A percentile compares a stretch with the other conserved stretches of the same genome.
Evolutionary conservation across 805 yeast genomes (phyloP).

Genomic region (Wickerhamomyces bovis): DNA sequence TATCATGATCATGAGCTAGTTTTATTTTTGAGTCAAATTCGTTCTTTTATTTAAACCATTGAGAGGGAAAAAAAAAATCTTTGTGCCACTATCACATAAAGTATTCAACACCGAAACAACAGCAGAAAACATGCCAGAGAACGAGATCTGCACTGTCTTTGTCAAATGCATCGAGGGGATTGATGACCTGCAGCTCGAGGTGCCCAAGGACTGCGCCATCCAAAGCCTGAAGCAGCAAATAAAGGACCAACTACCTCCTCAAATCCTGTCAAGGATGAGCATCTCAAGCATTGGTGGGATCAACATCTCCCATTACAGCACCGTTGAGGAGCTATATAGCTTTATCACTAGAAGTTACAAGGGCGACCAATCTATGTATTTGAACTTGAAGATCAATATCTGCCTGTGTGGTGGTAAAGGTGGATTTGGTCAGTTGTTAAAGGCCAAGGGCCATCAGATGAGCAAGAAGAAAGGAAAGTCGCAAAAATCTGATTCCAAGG

Average conservation of each 20-base stretch:
- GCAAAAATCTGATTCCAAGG: constrained; percentile 21
- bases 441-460: constrained; percentile 35
- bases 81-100: no score
- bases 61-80: no score
- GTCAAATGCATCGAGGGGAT: constrained; percentile 15
- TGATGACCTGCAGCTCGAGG: constrained; percentile 8
- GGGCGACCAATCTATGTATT: neutral
- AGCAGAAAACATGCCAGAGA: no score
- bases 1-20: no score
- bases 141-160: constrained; percentile 8
- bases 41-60: no score
- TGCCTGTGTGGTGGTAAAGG: constrained; percentile 48
- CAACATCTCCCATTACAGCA: constrained; percentile 3
- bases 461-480: constrained; percentile 21
- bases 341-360: neutral
- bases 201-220: constrained; percentile 1
- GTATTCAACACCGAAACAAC: neutral
- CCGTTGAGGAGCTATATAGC: constrained; percentile 7
- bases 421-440: constrained; percentile 39
- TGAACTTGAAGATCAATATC: constrained; percentile 28
- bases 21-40: no score
- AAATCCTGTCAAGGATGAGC: neutral
- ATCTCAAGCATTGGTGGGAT: constrained; percentile 14
- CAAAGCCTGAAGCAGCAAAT: constrained; percentile 3
- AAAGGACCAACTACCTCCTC: constrained; percentile 6